A percentile compares a stretch with the other conserved stretches of the same genome.
Conservation (phyloP, 1,284 basidiomycete genomes). For the Puccinia horiana region DNA sequence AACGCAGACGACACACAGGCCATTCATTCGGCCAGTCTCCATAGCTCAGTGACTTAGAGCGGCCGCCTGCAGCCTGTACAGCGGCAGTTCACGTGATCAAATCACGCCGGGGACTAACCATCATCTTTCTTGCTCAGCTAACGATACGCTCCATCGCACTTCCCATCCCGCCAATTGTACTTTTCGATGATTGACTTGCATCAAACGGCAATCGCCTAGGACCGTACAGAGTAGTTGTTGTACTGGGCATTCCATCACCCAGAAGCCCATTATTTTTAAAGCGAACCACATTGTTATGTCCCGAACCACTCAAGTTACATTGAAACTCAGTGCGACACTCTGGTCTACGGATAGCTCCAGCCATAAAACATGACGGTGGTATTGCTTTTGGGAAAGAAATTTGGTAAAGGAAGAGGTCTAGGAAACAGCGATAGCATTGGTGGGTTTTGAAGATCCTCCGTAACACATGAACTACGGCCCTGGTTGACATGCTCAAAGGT, state of each 20-base stretch:
- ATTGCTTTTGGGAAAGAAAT: background rate
- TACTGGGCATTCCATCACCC: too few relatives aligned
- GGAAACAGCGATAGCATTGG: background rate
- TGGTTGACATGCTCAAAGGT: background rate
- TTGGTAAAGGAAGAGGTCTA: background rate
- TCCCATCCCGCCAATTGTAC: too few relatives aligned
- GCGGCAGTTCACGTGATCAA: conserved; percentile 43
- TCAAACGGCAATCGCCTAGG: too few relatives aligned
- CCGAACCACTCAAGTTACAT: background rate
- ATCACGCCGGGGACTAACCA: conserved; percentile 39
- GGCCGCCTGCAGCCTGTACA: conserved; percentile 36
- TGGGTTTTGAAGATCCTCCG: background rate
- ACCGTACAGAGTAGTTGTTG: too few relatives aligned
- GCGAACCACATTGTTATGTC: too few relatives aligned
- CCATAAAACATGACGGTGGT: background rate
- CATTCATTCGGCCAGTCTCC: conserved; percentile 5
- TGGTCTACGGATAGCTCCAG: background rate
- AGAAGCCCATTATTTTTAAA: too few relatives aligned
- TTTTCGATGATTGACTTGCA: too few relatives aligned
- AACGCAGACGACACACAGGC: background rate
- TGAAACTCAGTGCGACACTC: background rate
- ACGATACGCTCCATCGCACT: too few relatives aligned
- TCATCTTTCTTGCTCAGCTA: background rate
- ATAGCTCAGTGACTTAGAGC: conserved; percentile 44
- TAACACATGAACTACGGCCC: background rate